Evolutionary conservation across 176 grass and related monocot genomes (phyloP).

Genomic region (Aegilops tauschii): DNA sequence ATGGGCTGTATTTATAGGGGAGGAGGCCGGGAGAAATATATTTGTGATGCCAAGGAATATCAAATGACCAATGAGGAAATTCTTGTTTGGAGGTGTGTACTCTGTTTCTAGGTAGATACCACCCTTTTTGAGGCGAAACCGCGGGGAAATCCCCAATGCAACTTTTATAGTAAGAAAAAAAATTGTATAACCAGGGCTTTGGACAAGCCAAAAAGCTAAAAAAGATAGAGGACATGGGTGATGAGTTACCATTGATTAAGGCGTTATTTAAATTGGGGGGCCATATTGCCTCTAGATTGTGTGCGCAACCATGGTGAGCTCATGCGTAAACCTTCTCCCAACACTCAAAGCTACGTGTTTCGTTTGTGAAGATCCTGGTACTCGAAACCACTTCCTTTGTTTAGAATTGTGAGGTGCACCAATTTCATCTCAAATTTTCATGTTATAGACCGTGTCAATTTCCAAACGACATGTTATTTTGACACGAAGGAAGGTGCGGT

Average conservation of each 20-base stretch:
- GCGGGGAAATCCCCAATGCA: background rate
- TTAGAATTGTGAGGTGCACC: background rate
- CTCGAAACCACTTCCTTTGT: too few species aligned
- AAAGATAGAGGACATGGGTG: too few species aligned
- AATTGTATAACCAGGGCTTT: too few species aligned
- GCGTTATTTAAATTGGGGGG: too few species aligned
- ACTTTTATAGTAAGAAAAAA: too few species aligned
- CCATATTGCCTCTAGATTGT: too few species aligned
- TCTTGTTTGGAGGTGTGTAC: background rate
- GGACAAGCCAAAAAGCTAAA: too few species aligned
- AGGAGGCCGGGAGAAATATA: background rate
- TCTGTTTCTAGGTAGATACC: background rate
- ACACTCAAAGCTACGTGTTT: too few species aligned
- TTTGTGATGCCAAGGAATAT: slow-evolving; percentile 27
- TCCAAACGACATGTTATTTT: background rate
- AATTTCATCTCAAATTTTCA: background rate
- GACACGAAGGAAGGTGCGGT: background rate
- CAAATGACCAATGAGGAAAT: slow-evolving; percentile 32
- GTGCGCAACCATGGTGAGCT: too few species aligned
- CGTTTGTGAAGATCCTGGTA: too few species aligned
- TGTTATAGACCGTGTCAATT: background rate
- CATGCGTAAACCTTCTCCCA: too few species aligned
- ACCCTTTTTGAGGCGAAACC: background rate
- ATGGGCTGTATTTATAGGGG: slow-evolving; percentile 46
- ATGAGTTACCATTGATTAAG: too few species aligned